Percentiles rank a stretch among this genome's conserved stretches.
phyloP scores from a whole-genome alignment of 768 basidiomycete genomes.

The Suillus cothurnatus region DNA sequence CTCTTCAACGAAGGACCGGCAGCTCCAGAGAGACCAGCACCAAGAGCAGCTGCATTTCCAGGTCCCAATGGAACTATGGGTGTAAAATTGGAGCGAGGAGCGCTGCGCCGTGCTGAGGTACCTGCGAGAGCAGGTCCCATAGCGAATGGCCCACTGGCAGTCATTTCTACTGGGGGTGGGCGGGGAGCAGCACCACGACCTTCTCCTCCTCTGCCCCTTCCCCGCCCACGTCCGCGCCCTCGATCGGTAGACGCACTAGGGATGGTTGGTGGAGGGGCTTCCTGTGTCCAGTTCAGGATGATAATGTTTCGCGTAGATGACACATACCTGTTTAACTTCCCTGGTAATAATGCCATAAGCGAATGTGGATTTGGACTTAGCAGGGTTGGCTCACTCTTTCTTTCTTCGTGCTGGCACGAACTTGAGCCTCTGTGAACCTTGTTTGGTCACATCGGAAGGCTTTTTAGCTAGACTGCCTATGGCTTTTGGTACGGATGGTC shows the following conservation, averaged over 20 bases:
- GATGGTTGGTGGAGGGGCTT: constrained; percentile 40
- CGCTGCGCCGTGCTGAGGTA: constrained; percentile 48
- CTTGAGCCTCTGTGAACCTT: constrained; percentile 76
- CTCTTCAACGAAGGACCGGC: constrained; percentile 53
- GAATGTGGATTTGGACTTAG: constrained; percentile 10
- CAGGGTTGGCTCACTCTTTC: constrained; percentile 56
- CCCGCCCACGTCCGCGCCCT: constrained; percentile 50
- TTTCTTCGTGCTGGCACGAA: constrained; percentile 77
- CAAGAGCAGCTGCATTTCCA: constrained; percentile 39
- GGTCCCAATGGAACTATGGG: constrained; percentile 47
- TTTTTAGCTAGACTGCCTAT: constrained; percentile 78
- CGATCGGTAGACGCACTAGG: constrained; percentile 41
- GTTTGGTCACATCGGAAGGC: constrained; percentile 68
- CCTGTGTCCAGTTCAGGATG: constrained; percentile 39
- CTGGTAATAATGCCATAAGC: constrained; percentile 36
- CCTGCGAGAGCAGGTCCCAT: constrained; percentile 80
- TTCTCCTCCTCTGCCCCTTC: constrained; percentile 55
- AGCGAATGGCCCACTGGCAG: constrained; percentile 84
- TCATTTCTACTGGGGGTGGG: constrained; percentile 68
- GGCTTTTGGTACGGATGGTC: constrained; percentile 51
- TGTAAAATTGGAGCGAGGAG: constrained; percentile 59
- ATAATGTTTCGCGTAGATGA: not conserved
- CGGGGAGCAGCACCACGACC: constrained; percentile 47
- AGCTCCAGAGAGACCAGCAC: constrained; percentile 51
- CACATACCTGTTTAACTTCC: constrained; percentile 64